Base-by-base conservation (phyloP, 352 stramenopile genomes). In the Globisporangium recalcitrans region DNA sequence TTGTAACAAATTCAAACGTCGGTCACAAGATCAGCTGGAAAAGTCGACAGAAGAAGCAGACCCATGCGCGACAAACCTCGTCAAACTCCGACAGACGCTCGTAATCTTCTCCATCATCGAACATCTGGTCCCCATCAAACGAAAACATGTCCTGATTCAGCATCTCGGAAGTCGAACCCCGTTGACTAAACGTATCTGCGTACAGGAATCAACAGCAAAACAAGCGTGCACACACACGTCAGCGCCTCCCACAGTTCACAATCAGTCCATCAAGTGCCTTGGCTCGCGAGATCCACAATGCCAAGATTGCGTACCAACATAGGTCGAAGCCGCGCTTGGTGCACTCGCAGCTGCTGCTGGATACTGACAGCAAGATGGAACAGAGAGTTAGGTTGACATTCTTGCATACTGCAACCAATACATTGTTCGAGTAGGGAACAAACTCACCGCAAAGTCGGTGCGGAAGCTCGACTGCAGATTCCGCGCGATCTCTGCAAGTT, bases 81-180 rank as follows among this genome's bases (percentile, higher is more conserved):
- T 90, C 78, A 54, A 91, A 93, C 53, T 86, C 80, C 0, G 80
- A 90, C 6, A 91, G 57, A 13, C 82, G 71, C 48, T 93, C 84
- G 47, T 79, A 80, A 22, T 87, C 78, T 16, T 74, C 65, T 9
- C 76, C 74, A 60, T 77, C 68, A 44, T 46, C 38, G 38, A 75
- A 74, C 42, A 68, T 75, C 27, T 77, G 65, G 9, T 60, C 54
- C 53, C 80, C 73, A 52, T 87, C 77, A 29, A 80, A 69, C 16
- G 72, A 79, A 29, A 87, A 81, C 34, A 77, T 82, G 46, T 67
- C 62, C 8, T 57, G 44, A 31, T 29, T 29, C 24, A 67, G 62
- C 54, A 67, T 31, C 1, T 67, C 62, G 13, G 46, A 63, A 9
- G 54, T 85, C 4, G 77, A 87, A 58, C 71, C 73, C 27, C 82